Percentiles rank a stretch among this genome's conserved stretches.
These are phyloP conservation scores for Terfezia claveryi DNA, from an alignment of 495 filamentous ascomycete genomes.

Conservation along the genomic window DNA sequence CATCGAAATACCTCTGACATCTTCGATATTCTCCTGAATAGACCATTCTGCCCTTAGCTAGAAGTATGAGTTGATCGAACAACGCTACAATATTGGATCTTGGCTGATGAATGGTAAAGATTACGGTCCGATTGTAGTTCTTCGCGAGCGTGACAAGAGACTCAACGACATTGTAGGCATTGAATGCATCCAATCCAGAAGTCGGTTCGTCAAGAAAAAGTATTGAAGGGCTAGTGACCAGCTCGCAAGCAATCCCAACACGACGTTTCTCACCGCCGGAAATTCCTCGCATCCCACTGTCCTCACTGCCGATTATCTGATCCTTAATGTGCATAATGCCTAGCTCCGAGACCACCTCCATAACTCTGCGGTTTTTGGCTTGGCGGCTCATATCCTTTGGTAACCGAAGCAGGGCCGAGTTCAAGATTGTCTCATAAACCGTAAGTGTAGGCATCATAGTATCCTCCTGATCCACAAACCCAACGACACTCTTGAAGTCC, in stretches of 20 bases:
- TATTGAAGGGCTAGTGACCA: slow-evolving; percentile 93
- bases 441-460: slow-evolving; percentile 94
- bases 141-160: slow-evolving; percentile 87
- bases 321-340: slow-evolving; percentile 83
- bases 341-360: slow-evolving; percentile 85
- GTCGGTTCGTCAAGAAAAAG: slow-evolving; percentile 95
- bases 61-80: slow-evolving; percentile 77
- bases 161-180: slow-evolving; percentile 92
- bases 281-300: slow-evolving; percentile 81
- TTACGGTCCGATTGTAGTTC: slow-evolving; percentile 84
- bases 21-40: slow-evolving; percentile 78
- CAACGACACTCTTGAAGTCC: slow-evolving; percentile 76
- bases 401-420: slow-evolving; percentile 71
- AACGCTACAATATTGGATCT: slow-evolving; percentile 98
- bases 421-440: slow-evolving; percentile 93
- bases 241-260: slow-evolving; percentile 90
- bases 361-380: slow-evolving; percentile 70
- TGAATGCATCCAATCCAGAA: slow-evolving; percentile 84
- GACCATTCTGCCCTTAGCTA: slow-evolving; percentile 74
- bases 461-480: slow-evolving; percentile 96
- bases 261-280: slow-evolving; percentile 92
- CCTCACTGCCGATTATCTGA: slow-evolving; percentile 91
- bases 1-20: slow-evolving; percentile 83
- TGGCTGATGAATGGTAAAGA: slow-evolving; percentile 98
- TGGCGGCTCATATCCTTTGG: slow-evolving; percentile 70